These are phyloP conservation scores for Lasiosphaeria miniovina DNA, from an alignment of 495 filamentous ascomycete genomes.

Conservation along the genomic window DNA sequence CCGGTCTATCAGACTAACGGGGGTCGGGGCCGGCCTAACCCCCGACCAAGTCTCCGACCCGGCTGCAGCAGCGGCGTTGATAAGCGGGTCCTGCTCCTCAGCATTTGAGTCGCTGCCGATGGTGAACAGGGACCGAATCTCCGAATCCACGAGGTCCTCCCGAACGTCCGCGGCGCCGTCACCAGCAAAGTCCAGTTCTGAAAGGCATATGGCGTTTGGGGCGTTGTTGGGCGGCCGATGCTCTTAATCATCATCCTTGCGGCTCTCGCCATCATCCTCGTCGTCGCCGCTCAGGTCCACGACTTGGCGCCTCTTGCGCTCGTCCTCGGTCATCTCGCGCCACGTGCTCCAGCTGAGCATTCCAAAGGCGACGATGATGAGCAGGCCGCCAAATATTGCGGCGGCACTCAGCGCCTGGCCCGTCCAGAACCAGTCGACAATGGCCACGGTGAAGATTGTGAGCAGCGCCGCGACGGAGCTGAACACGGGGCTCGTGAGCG, in stretches of 20 bases:
- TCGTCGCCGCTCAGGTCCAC: slow-evolving; percentile 24
- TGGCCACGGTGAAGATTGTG: slow-evolving; percentile 93
- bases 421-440: slow-evolving; percentile 83
- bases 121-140: no score
- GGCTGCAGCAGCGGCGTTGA: no score
- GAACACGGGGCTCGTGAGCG: slow-evolving; percentile 85
- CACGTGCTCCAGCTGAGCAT: slow-evolving; percentile 89
- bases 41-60: no score
- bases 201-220: no score
- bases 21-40: no score
- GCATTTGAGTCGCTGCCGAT: no score
- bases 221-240: no score
- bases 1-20: no score
- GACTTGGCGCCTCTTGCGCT: slow-evolving; percentile 46
- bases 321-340: slow-evolving; percentile 85
- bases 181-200: no score
- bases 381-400: slow-evolving; percentile 73
- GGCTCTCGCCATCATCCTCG: slow-evolving; percentile 15
- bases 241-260: slow-evolving; percentile 12
- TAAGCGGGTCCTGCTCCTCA: no score
- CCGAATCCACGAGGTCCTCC: no score
- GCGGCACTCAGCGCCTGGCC: slow-evolving; percentile 69
- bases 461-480: slow-evolving; percentile 87
- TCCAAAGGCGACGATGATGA: slow-evolving; percentile 84
- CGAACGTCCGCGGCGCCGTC: no score